phyloP scores from a whole-genome alignment of 805 yeast species.

The Cyberlindnera bimundalis region DNA sequence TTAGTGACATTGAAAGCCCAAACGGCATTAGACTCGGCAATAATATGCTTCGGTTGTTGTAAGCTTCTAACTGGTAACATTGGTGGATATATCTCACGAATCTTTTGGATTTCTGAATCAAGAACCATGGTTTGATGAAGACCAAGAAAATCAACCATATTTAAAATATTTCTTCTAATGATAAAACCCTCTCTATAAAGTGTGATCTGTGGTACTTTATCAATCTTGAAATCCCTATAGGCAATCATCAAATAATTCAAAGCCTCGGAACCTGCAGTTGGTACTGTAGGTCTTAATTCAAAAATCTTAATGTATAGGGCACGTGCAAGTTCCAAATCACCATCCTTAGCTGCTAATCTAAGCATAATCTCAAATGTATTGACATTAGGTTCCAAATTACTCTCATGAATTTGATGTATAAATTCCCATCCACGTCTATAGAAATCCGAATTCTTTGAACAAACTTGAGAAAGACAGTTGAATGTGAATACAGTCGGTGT shows the following conservation, averaged over 20 bases:
- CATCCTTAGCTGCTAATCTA: constrained; percentile 73
- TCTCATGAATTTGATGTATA: constrained; percentile 58
- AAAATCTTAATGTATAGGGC: constrained; percentile 54
- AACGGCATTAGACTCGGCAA: constrained; percentile 77
- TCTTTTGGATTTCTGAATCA: constrained; percentile 17
- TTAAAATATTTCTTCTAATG: constrained; percentile 45
- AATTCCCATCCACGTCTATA: constrained; percentile 71
- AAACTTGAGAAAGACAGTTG: constrained; percentile 63
- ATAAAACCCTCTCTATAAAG: constrained; percentile 43
- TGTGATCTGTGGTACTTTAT: constrained; percentile 34
- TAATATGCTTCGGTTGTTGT: constrained; percentile 37
- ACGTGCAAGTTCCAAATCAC: constrained; percentile 70
- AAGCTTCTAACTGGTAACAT: constrained; percentile 59
- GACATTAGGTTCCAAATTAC: constrained; percentile 37
- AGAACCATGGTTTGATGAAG: constrained; percentile 20
- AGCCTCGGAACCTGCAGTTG: constrained; percentile 15
- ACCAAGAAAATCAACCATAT: constrained; percentile 37
- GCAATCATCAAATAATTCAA: constrained; percentile 42
- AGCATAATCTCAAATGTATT: constrained; percentile 65
- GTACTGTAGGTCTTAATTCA: constrained; percentile 28
- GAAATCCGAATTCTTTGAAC: constrained; percentile 49
- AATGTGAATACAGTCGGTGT: constrained; percentile 43
- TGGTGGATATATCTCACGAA: constrained; percentile 46
- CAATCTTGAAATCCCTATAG: constrained; percentile 39
- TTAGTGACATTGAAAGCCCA: constrained; percentile 52